phyloP scores from a whole-genome alignment of 1,284 basidiomycete genomes.

The Stygiomarasmius scandens region DNA sequence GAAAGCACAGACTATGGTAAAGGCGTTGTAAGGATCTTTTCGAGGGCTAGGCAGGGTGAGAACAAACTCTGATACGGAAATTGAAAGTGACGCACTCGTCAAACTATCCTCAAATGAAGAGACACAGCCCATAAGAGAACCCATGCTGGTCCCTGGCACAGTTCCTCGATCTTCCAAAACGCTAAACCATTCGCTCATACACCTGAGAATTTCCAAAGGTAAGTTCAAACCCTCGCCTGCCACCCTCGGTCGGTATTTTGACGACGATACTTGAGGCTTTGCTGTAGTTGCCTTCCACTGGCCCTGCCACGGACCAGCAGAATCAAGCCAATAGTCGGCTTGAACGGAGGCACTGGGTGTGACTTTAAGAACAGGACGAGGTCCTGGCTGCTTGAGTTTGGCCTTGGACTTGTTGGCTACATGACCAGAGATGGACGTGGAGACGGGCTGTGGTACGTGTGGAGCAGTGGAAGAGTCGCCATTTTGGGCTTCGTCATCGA shows the following conservation, averaged over 20 bases:
- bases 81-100: slow-evolving; percentile 38
- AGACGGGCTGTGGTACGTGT: no score
- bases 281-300: not conserved
- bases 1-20: slow-evolving; percentile 58
- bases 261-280: not conserved
- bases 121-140: slow-evolving; percentile 51
- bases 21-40: slow-evolving; percentile 64
- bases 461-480: not conserved
- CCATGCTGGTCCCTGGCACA: slow-evolving; percentile 56
- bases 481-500: not conserved
- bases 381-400: not conserved
- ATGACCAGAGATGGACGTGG: not conserved
- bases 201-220: slow-evolving; percentile 56
- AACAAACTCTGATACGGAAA: not conserved
- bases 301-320: slow-evolving; percentile 38
- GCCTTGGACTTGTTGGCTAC: not conserved
- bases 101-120: slow-evolving; percentile 57
- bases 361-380: not conserved
- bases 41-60: slow-evolving; percentile 41
- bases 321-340: slow-evolving; percentile 59
- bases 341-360: slow-evolving; percentile 27
- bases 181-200: slow-evolving; percentile 60
- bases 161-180: slow-evolving; percentile 57
- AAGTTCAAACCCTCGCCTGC: slow-evolving; percentile 38
- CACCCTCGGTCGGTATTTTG: slow-evolving; percentile 10